Percentiles rank a stretch among this genome's conserved stretches.
These are phyloP conservation scores for Drosera spatulata DNA, from an alignment of 179 eudicot genomes.

Conservation along the genomic window DNA sequence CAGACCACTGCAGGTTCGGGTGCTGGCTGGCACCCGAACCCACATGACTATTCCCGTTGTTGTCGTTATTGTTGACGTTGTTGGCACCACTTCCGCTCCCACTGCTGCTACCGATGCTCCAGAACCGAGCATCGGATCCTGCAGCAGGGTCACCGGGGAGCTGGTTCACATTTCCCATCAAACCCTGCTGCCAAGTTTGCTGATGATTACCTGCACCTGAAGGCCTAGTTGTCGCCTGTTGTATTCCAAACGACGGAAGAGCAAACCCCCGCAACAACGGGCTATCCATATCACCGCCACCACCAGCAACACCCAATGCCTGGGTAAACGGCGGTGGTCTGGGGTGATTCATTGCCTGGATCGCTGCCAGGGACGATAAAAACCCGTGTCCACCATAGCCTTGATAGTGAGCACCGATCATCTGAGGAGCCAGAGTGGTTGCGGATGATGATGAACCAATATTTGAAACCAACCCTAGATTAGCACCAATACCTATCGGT, in stretches of 20 bases:
- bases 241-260: neutral
- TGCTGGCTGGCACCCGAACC: too few species aligned
- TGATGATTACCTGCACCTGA: constrained; percentile 4
- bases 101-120: too few species aligned
- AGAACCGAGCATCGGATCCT: too few species aligned
- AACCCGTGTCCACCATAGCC: constrained; percentile 7
- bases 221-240: constrained; percentile 2
- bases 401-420: neutral
- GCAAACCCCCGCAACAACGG: neutral
- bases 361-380: constrained; percentile 10
- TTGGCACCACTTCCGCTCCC: too few species aligned
- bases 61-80: too few species aligned
- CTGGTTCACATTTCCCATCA: too few species aligned
- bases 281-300: neutral
- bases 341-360: constrained; percentile 8
- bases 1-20: too few species aligned
- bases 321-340: constrained; percentile 7
- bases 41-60: too few species aligned
- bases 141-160: too few species aligned
- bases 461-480: neutral
- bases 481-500: neutral
- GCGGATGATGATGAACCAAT: neutral
- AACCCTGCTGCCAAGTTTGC: neutral
- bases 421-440: neutral
- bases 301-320: constrained; percentile 13